Base-by-base conservation (phyloP, 805 yeast genomes). In the Candida easanensis region DNA sequence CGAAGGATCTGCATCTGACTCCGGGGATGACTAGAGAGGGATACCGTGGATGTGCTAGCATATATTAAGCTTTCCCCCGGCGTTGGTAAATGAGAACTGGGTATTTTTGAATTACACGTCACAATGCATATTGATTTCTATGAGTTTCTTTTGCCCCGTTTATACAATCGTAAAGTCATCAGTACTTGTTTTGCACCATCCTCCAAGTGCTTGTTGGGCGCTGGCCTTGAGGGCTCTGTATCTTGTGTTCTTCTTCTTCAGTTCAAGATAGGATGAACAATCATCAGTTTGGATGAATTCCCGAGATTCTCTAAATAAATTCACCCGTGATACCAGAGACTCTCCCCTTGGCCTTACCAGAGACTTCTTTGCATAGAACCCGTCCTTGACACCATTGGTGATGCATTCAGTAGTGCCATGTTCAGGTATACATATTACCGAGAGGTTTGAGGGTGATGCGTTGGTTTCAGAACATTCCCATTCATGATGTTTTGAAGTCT, bases 321-420 rank as follows among this genome's bases (percentile, higher is more conserved):
- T 43, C 5, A n/a, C 11, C 17, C 58, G 40, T 44, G 76, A 69
- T 4, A 74, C 36, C 8, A 53, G 20, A 35, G 76, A 69, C 22
- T 66, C 70, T 5, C 80, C 79, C 14, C 71, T 67, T 15, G 54
- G 57, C 30, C 70, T 61, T 0, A 81, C 67, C 0, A 71, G 70
- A 36, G 62, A 65, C 30, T 63, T 71, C 50, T 77, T 80, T 1
- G 70, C 47, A 42, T 59, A 69, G 17, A 71, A 69, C 0, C 91
- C 90, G 48, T 79, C 79, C 46, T 72, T 77, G 4, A 82, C 76
- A 0, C 88, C 88, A 50, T 76, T 75, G 33, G 76, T 69, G 11
- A 82, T 60, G 1, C 63, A 58, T 45, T 70, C 69, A 0, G 40
- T 40, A 2, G 47, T 5, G 2, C 23, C 20, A 2, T 38, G 44